A percentile compares a stretch with the other conserved stretches of the same genome.
Conservation (phyloP, 768 basidiomycete genomes). For the Crassisporium funariophilum region DNA sequence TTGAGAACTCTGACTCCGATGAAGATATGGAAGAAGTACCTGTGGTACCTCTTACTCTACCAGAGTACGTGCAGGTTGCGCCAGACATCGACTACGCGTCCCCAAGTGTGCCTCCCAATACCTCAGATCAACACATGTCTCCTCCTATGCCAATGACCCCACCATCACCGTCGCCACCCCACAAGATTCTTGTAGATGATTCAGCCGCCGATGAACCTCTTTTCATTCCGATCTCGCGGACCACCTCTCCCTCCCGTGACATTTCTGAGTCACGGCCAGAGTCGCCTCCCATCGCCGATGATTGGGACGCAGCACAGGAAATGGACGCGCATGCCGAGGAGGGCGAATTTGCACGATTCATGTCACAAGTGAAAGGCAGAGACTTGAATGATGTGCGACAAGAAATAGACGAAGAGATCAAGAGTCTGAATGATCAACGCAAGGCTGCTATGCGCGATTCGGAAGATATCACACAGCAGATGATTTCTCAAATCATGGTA, state of each 20-base stretch:
- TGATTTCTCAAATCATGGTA: conserved; percentile 86
- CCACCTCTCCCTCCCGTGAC: conserved; percentile 19
- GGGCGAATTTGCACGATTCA: conserved; percentile 88
- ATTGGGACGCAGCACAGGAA: conserved; percentile 86
- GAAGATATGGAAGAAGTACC: conserved; percentile 46
- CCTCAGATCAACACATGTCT: too few species aligned
- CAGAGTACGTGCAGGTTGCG: not conserved
- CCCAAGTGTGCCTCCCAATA: too few species aligned
- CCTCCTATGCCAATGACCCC: too few species aligned
- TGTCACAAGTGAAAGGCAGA: conserved; percentile 88
- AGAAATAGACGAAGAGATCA: conserved; percentile 94
- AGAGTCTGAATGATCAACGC: conserved; percentile 74
- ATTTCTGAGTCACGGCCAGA: conserved; percentile 17
- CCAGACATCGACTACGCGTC: too few species aligned
- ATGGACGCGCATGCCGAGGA: conserved; percentile 80
- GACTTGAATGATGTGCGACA: conserved; percentile 78
- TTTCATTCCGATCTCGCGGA: conserved; percentile 32
- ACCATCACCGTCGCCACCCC: too few species aligned
- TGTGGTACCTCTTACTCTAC: not conserved
- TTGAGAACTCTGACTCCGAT: conserved; percentile 25
- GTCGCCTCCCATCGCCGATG: conserved; percentile 27
- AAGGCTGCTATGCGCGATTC: conserved; percentile 92
- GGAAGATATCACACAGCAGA: conserved; percentile 93
- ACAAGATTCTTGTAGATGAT: conserved; percentile 1
- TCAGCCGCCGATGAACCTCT: conserved; percentile 16